Evolutionary conservation across 495 filamentous ascomycete species (phyloP).

Genomic region (Aspergillus bridgeri): DNA sequence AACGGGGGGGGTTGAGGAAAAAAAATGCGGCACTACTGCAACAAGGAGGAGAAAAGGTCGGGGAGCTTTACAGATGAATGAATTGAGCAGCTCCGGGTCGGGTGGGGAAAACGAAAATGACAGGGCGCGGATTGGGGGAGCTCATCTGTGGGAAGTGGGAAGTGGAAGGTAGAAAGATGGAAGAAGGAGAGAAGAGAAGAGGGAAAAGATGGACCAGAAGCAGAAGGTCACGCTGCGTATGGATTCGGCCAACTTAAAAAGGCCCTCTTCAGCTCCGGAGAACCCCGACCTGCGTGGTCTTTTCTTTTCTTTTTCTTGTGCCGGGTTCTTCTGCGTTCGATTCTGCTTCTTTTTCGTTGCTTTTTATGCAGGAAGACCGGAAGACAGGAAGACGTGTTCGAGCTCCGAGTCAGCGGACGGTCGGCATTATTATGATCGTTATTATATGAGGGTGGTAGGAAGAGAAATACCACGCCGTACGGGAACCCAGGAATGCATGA

Average conservation of each 20-base stretch:
- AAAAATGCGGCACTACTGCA: neutral
- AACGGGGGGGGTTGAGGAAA: neutral
- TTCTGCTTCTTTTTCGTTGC: neutral
- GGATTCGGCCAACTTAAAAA: neutral
- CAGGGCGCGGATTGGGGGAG: neutral
- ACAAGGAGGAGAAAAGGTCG: neutral
- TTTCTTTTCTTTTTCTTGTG: neutral
- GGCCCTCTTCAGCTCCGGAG: slow-evolving; percentile 3
- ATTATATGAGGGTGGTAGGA: too few species aligned
- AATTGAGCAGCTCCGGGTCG: neutral
- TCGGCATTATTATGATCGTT: too few species aligned
- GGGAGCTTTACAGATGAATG: neutral
- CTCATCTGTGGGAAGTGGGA: neutral
- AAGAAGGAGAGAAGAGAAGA: too few species aligned
- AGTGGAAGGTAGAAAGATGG: neutral
- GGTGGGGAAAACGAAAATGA: neutral
- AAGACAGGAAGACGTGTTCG: neutral
- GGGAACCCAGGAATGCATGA: too few species aligned
- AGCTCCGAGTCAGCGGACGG: neutral
- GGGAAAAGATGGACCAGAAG: too few species aligned
- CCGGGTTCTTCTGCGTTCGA: too few species aligned
- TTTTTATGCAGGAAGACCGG: neutral
- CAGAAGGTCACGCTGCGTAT: too few species aligned
- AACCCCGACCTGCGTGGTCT: slow-evolving; percentile 10
- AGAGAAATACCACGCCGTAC: too few species aligned